Conservation (phyloP, 805 yeast species). For the Maudiozyma barnettii region DNA sequence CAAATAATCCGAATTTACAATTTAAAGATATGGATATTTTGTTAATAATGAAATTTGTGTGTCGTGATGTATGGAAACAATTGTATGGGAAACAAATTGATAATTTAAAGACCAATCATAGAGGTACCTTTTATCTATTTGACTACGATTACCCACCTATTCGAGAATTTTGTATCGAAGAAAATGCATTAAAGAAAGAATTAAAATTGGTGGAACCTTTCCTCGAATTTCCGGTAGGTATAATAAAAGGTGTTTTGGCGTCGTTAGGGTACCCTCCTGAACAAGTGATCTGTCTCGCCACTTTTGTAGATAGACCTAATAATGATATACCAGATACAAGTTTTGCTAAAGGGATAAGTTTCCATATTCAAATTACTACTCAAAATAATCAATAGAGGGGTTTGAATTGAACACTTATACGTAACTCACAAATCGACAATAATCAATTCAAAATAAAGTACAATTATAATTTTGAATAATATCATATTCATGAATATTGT, state of each 20-base stretch:
- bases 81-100: slow-evolving; percentile 83
- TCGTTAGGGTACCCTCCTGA: slow-evolving; percentile 23
- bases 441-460: too few relatives aligned
- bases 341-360: slow-evolving; percentile 24
- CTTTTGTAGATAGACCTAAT: slow-evolving; percentile 22
- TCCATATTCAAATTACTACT: slow-evolving; percentile 24
- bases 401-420: too few relatives aligned
- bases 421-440: neutral
- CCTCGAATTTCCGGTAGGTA: slow-evolving; percentile 27
- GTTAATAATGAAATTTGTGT: slow-evolving; percentile 83
- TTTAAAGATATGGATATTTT: slow-evolving; percentile 50
- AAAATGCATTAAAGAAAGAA: slow-evolving; percentile 14
- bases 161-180: slow-evolving; percentile 19
- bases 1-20: slow-evolving; percentile 40
- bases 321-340: slow-evolving; percentile 8
- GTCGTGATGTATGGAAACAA: slow-evolving; percentile 83
- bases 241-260: slow-evolving; percentile 26
- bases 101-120: slow-evolving; percentile 82
- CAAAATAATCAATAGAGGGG: neutral
- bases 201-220: slow-evolving; percentile 24
- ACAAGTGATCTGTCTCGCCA: slow-evolving; percentile 20
- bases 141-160: slow-evolving; percentile 26
- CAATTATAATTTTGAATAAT: neutral
- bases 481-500: neutral
- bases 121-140: slow-evolving; percentile 37